Conservation (phyloP, 163 green algal species). For the Coccomyxa subellipsoidea region DNA sequence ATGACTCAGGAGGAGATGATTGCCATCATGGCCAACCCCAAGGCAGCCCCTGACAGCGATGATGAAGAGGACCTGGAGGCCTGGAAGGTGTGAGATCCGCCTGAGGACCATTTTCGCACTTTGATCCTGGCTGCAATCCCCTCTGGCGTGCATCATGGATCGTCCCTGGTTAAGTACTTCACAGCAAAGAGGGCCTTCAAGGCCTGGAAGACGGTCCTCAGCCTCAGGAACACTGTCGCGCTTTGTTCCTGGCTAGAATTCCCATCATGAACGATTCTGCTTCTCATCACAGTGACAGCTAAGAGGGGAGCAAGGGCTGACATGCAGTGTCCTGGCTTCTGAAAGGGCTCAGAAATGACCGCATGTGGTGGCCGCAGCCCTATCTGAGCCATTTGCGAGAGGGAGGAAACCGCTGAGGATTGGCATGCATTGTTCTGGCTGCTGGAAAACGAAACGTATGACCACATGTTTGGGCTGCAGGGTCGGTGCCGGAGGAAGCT, state of each 20-base stretch:
- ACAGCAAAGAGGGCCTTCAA: neutral
- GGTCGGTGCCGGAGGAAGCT: constrained; percentile 1
- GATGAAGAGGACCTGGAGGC: constrained; percentile 18
- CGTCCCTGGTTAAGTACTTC: no score
- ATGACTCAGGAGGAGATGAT: constrained; percentile 8
- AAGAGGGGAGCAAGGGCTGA: no score
- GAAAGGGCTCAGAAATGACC: no score
- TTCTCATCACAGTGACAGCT: no score
- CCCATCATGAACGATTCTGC: no score
- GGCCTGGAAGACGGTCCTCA: neutral
- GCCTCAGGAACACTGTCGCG: neutral
- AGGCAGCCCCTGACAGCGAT: constrained; percentile 14
- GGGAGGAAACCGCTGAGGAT: no score
- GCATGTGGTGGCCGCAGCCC: no score
- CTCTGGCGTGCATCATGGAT: no score
- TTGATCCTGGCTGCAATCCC: neutral
- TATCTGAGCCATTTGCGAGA: no score
- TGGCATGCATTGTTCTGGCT: no score
- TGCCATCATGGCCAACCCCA: constrained; percentile 9
- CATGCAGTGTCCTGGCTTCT: no score
- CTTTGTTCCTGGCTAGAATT: neutral
- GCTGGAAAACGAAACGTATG: no score
- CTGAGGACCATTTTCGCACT: neutral
- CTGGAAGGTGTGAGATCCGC: neutral
- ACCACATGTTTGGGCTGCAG: neutral